These are phyloP conservation scores for Quercus alba DNA, from an alignment of 306 rosid genomes.

Conservation along the genomic window DNA sequence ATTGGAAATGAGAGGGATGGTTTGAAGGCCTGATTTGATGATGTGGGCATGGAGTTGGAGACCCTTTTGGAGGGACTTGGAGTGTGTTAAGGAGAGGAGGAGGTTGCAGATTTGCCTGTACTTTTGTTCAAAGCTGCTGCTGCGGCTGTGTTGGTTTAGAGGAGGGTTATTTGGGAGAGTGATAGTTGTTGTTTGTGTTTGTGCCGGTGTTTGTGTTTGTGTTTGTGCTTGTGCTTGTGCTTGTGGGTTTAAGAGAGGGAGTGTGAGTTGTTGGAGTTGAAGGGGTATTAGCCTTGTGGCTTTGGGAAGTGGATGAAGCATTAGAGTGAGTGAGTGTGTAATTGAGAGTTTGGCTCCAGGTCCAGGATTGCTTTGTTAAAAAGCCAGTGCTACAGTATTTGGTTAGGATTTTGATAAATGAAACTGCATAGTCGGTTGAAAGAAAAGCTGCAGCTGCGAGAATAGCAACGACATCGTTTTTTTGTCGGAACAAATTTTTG, in stretches of 20 bases:
- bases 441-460: too few relatives aligned
- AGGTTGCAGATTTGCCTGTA: constrained; percentile 47
- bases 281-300: background rate
- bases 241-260: too few relatives aligned
- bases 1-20: constrained; percentile 61
- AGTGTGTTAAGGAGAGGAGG: constrained; percentile 54
- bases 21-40: constrained; percentile 54
- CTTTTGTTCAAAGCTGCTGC: constrained; percentile 24
- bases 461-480: too few relatives aligned
- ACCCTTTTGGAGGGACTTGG: constrained; percentile 63
- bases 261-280: too few relatives aligned
- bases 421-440: too few relatives aligned
- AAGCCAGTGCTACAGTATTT: too few relatives aligned
- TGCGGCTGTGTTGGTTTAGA: background rate
- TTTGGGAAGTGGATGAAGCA: constrained; percentile 20
- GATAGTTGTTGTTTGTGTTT: background rate
- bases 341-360: too few relatives aligned
- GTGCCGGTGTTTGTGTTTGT: background rate
- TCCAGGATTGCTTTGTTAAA: too few relatives aligned
- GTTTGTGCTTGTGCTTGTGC: too few relatives aligned
- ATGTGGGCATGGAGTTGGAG: constrained; percentile 73
- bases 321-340: background rate
- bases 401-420: too few relatives aligned
- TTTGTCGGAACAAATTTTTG: too few relatives aligned
- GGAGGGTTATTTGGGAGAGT: constrained; percentile 7